These are phyloP conservation scores for Pythium volutum DNA, from an alignment of 352 stramenopile genomes.

Conservation along the genomic window DNA sequence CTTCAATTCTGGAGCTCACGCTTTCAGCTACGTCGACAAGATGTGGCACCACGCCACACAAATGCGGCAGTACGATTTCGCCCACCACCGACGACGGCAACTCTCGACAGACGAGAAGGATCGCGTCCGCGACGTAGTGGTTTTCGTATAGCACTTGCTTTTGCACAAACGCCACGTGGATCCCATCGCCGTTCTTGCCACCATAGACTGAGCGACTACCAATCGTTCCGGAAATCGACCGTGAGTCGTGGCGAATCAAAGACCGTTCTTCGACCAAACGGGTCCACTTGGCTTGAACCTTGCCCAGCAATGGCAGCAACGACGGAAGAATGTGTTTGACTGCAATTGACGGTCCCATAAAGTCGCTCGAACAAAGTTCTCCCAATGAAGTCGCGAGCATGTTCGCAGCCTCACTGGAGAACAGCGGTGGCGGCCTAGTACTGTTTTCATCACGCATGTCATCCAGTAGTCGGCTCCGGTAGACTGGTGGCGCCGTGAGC, in stretches of 20 bases:
- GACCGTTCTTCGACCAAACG: conserved; percentile 43
- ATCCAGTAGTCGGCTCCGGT: conserved; percentile 9
- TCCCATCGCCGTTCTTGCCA: conserved; percentile 34
- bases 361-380: conserved; percentile 45
- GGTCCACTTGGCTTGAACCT: conserved; percentile 52
- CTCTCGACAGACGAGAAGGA: conserved; percentile 64
- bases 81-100: conserved; percentile 45
- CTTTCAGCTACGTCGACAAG: conserved; percentile 65
- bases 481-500: conserved; percentile 33
- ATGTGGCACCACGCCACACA: conserved; percentile 29
- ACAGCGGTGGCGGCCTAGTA: conserved; percentile 28
- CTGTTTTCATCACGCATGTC: background rate
- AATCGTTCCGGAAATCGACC: background rate
- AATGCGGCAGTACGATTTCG: conserved; percentile 38
- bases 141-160: conserved; percentile 61
- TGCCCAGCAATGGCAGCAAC: conserved; percentile 53
- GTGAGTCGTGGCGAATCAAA: conserved; percentile 32
- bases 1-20: conserved; percentile 65
- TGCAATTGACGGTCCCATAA: conserved; percentile 54
- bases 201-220: conserved; percentile 26
- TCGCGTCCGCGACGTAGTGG: conserved; percentile 62
- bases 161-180: conserved; percentile 63
- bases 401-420: conserved; percentile 39
- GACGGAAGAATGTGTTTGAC: conserved; percentile 59
- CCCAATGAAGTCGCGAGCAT: conserved; percentile 45